Conservation (phyloP, 768 basidiomycete species). For the Mycena sanguinolenta region DNA sequence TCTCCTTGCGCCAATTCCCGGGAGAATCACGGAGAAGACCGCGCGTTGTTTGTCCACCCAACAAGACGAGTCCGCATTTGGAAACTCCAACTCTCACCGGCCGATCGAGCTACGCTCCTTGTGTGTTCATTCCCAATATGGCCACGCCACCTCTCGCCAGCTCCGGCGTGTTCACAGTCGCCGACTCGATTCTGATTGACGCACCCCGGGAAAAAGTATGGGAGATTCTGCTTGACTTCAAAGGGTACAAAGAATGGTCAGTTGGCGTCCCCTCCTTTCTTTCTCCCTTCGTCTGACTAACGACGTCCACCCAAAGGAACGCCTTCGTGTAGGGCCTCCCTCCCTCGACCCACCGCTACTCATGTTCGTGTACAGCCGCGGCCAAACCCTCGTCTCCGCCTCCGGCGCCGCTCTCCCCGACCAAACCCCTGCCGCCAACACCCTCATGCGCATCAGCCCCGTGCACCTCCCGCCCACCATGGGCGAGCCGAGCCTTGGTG, state of each 20-base stretch:
- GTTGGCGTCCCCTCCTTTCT: conserved; percentile 40
- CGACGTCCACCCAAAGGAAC: conserved; percentile 23
- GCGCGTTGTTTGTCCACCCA: too few relatives aligned
- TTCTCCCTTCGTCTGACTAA: not conserved
- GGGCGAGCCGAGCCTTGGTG: conserved; percentile 15
- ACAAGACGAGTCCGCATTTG: too few relatives aligned
- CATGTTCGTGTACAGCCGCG: conserved; percentile 15
- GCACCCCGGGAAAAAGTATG: conserved; percentile 75
- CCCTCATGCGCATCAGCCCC: conserved; percentile 1
- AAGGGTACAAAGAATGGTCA: conserved; percentile 75
- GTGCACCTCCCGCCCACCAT: conserved; percentile 30
- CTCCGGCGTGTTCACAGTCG: conserved; percentile 62
- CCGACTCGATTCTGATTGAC: conserved; percentile 66
- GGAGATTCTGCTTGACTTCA: conserved; percentile 72
- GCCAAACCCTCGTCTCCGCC: conserved; percentile 16
- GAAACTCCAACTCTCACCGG: too few relatives aligned
- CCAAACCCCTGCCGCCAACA: conserved; percentile 9
- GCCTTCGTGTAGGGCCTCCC: conserved; percentile 27
- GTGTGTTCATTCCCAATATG: too few relatives aligned
- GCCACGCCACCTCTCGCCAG: conserved; percentile 52
- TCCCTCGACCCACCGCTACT: not conserved
- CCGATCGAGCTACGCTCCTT: too few relatives aligned
- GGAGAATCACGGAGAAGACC: too few relatives aligned
- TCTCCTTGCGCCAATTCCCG: too few relatives aligned
- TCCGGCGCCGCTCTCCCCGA: conserved; percentile 10